Base-by-base conservation (phyloP, 345 rosid genomes). In the Brassica cretica region DNA sequence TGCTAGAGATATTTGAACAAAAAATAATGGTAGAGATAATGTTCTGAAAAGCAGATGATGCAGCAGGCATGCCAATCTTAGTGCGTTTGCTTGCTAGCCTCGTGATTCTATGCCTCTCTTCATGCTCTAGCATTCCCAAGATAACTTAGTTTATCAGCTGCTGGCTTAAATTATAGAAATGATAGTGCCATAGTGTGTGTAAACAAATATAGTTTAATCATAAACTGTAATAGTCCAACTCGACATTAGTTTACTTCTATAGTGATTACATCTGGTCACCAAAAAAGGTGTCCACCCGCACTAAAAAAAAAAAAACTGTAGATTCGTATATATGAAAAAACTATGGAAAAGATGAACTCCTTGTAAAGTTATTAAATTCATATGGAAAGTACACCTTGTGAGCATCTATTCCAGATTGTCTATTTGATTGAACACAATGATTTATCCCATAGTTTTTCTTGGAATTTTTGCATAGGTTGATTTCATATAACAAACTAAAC, bases 41-140 rank as follows among this genome's bases (percentile, higher is more conserved):
- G 71, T 53, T 66, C 71, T 64, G 80, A 70, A 70, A 70, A 77
- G 76, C 15, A 37, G 65, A 53, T 70, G 81, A 72, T 78, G 76
- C 64, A 78, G 67, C 66, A 72, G 76, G 81, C 68, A 78, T 72
- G 72, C 76, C 63, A 72, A 78, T 58, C 68, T 66, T 78, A 41
- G 58, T 66, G 81, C 81, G 68, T 65, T 78, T 71, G 72, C 29
- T 66, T 37, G 73, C 73, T 59, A 66, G 53, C 41, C 77, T 78
- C 82, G 82, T 73, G 77, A 78, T 46, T 73, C 77, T 60, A 33
- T 35, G 59, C 74, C 78, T 49, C 82, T 72, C 69, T 66, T 78
- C 68, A 58, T 61, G 77, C 78, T 73, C 70, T 67, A 30, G 33
- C 78, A 68, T 73, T 67, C 41, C 58, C 73, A 73, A 68, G 74